Conservation (phyloP, 768 basidiomycete genomes). For the Leccinum subgranulosum region DNA sequence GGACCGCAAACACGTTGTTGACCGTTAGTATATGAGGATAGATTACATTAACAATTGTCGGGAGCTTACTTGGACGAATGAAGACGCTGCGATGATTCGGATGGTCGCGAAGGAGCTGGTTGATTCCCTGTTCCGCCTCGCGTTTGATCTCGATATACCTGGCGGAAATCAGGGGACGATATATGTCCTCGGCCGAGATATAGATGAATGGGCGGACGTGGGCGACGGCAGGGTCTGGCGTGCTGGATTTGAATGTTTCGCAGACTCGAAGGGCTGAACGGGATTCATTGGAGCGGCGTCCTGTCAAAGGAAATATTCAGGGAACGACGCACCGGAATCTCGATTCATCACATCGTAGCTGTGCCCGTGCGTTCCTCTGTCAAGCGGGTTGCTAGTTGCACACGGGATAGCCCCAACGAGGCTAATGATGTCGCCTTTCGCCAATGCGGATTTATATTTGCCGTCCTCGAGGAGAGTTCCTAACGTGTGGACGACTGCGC, state of each 20-base stretch:
- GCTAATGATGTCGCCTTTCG: conserved; percentile 52
- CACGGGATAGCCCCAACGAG: conserved; percentile 48
- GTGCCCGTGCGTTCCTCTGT: conserved; percentile 37
- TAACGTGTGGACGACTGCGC: conserved; percentile 89
- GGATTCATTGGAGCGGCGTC: conserved; percentile 6
- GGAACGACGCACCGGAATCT: conserved; percentile 70
- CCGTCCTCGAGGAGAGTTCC: conserved; percentile 84
- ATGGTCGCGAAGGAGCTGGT: conserved; percentile 42
- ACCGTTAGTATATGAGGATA: conserved; percentile 9
- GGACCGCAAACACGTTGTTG: conserved; percentile 13
- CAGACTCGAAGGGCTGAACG: conserved; percentile 68
- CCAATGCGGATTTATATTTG: conserved; percentile 74
- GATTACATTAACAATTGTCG: conserved; percentile 6
- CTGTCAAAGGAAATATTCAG: conserved; percentile 2
- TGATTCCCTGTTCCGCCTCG: conserved; percentile 77
- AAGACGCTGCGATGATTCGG: conserved; percentile 66
- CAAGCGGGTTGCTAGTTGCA: conserved; percentile 57
- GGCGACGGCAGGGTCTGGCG: conserved; percentile 29
- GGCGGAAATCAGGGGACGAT: conserved; percentile 78
- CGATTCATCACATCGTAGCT: conserved; percentile 84
- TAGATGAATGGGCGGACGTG: conserved; percentile 76
- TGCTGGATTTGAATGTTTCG: conserved; percentile 62
- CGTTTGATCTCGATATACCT: conserved; percentile 95
- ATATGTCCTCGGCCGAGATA: conserved; percentile 87
- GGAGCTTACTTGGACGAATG: conserved; percentile 80